Conservation (phyloP, 2,329 filamentous ascomycete species). For the Aspergillus floridensis region DNA sequence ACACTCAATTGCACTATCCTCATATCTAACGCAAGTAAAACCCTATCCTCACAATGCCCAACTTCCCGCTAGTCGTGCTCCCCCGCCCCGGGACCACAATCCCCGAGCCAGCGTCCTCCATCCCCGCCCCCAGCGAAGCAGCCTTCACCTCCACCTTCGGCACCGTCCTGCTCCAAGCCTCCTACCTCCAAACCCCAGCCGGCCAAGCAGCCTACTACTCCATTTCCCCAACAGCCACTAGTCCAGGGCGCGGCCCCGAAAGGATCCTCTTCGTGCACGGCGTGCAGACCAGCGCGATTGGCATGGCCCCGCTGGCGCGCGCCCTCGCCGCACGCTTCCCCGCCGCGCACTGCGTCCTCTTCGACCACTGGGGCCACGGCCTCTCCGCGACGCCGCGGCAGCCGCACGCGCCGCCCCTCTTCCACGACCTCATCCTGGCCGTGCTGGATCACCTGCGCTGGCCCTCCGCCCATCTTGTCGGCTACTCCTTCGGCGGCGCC, state of each 20-base stretch:
- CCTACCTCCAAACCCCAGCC: slow-evolving; percentile 19
- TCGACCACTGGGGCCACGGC: slow-evolving; percentile 56
- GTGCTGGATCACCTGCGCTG: slow-evolving; percentile 45
- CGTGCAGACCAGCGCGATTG: slow-evolving; percentile 52
- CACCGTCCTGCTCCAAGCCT: slow-evolving; percentile 19
- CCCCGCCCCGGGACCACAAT: slow-evolving; percentile 18
- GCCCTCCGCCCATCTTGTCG: slow-evolving; percentile 46
- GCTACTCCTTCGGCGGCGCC: slow-evolving; percentile 52
- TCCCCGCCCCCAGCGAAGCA: slow-evolving; percentile 25
- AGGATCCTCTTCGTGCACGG: slow-evolving; percentile 51
- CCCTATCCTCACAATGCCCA: slow-evolving; percentile 12
- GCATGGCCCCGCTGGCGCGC: slow-evolving; percentile 45
- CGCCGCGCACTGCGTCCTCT: slow-evolving; percentile 40
- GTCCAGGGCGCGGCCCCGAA: neutral
- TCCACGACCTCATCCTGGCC: slow-evolving; percentile 43
- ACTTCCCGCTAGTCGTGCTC: slow-evolving; percentile 11
- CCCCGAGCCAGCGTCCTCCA: neutral
- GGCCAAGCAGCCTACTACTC: slow-evolving; percentile 23
- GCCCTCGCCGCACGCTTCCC: slow-evolving; percentile 38
- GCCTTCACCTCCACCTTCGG: slow-evolving; percentile 24
- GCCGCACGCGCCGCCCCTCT: slow-evolving; percentile 43
- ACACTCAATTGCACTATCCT: too few relatives aligned
- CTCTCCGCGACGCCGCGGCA: slow-evolving; percentile 49
- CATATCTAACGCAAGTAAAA: too few relatives aligned
- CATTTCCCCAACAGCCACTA: neutral